Conservation (phyloP, 805 yeast species). For the Zygosaccharomyces pseudorouxii region DNA sequence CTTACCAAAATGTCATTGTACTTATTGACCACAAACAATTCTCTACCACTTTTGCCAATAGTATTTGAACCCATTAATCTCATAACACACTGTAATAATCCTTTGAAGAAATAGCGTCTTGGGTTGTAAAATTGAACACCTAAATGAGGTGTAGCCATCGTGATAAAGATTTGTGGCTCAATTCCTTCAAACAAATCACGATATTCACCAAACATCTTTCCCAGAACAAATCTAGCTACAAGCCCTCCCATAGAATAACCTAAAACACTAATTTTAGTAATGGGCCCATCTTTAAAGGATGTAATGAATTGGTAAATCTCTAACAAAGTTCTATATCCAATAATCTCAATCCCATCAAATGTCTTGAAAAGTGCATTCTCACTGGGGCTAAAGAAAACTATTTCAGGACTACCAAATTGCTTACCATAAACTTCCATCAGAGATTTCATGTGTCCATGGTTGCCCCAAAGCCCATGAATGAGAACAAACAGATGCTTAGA, state of each 20-base stretch:
- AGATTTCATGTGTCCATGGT: slow-evolving; percentile 51
- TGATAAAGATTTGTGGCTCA: slow-evolving; percentile 57
- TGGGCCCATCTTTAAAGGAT: slow-evolving; percentile 32
- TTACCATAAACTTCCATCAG: slow-evolving; percentile 42
- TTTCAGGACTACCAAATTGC: slow-evolving; percentile 37
- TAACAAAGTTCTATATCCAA: slow-evolving; percentile 63
- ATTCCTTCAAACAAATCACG: slow-evolving; percentile 51
- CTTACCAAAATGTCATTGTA: slow-evolving; percentile 42
- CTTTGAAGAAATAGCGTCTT: slow-evolving; percentile 27
- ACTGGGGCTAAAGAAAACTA: slow-evolving; percentile 45
- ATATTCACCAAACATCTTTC: slow-evolving; percentile 52
- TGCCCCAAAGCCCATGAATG: slow-evolving; percentile 79
- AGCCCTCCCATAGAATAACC: slow-evolving; percentile 93
- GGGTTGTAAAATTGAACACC: slow-evolving; percentile 50
- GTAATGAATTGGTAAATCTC: slow-evolving; percentile 52
- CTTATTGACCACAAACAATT: slow-evolving; percentile 54
- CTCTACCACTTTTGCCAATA: slow-evolving; percentile 67
- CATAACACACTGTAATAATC: slow-evolving; percentile 29
- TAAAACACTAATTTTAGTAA: slow-evolving; percentile 56
- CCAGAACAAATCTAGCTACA: slow-evolving; percentile 74
- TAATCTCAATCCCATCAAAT: slow-evolving; percentile 76
- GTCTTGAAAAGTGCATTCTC: slow-evolving; percentile 69
- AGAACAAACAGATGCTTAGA: slow-evolving; percentile 59
- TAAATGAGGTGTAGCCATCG: slow-evolving; percentile 79
- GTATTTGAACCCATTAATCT: slow-evolving; percentile 51